Base-by-base conservation (phyloP, 169 alveolate genomes). In the Plasmodium coatneyi region DNA sequence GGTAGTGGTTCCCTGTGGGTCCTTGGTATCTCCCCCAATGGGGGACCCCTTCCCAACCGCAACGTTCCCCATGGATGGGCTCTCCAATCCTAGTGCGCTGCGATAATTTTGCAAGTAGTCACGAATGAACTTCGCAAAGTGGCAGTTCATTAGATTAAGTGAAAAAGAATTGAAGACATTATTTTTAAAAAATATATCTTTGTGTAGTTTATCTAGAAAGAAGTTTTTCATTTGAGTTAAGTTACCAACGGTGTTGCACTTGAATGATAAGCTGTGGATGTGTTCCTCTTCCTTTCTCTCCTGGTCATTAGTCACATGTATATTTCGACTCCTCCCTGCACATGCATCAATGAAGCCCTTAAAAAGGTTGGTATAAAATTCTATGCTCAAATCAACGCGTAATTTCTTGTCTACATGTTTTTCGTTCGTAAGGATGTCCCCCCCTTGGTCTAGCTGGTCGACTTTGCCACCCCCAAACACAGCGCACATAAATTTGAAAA, bases 121-220 rank as follows among this genome's bases (percentile, higher is more conserved):
- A 19, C 25, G 34, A 74, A 76, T 16, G 79, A 74, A 84, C 70
- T 28, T 72, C 16, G 66, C 30, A 56, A 84, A 84, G 43, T 84
- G 28, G 9, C 83, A 74, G 19, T 84, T 84, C 93, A 84, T 84
- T 28, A 84, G 43, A 84, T 84, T 84, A 52, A 84, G 79, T 9
- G 93, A 84, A 78, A 84, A 84, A 2, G 93, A 76, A 76, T 84
- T 84, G 16, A 84, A 74, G 25, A 84, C 7, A 72, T 46, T 34
- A 84, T 41, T 84, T 22, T 84, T 84, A 84, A 54, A 74, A 74
- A 74, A 84, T n/a, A 76, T 3, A 52, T 84, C 86, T 16, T 39
- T 52, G 43, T 84, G 84, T 56, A 76, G 39, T 5, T 74, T 84
- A n/a, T 84, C 81, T 39, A 84, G 54, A 52, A 74, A 32, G 10